These are phyloP conservation scores for Chlamydomonas reinhardtii DNA, from an alignment of 163 green algal genomes.

Conservation along the genomic window DNA sequence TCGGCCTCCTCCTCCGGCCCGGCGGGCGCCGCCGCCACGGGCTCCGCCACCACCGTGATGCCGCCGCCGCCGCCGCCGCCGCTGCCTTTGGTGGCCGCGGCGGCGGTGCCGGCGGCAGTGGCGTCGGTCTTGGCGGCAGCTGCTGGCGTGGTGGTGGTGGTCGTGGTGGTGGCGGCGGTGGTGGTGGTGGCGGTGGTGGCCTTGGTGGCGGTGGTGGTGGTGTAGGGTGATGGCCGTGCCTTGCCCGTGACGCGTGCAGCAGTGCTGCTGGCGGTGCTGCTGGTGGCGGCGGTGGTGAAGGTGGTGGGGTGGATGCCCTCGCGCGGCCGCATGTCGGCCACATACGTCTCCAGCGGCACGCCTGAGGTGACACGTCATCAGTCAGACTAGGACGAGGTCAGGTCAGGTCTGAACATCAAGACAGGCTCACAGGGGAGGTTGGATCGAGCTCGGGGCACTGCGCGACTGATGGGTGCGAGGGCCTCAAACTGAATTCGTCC, in stretches of 20 bases:
- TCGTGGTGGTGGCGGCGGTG: not conserved
- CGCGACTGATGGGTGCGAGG: no score
- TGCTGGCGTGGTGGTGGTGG: not conserved
- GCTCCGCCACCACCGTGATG: no score
- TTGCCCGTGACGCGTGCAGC: no score
- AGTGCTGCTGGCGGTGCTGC: not conserved
- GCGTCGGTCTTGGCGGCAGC: not conserved
- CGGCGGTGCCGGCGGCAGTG: no score
- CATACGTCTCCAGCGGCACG: slow-evolving; percentile 67
- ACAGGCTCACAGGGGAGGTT: no score
- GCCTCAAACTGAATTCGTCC: no score
- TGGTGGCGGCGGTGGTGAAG: not conserved
- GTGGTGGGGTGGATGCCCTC: slow-evolving; percentile 2
- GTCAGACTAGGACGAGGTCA: not conserved
- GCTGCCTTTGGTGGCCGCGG: no score
- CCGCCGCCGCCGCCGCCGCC: no score
- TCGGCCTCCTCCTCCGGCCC: not conserved
- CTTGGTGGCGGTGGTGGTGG: not conserved
- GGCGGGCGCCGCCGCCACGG: not conserved
- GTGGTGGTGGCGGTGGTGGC: not conserved
- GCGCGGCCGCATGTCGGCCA: slow-evolving; percentile 36
- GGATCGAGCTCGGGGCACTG: no score
- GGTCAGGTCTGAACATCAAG: no score
- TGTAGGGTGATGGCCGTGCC: not conserved
- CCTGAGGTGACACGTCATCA: slow-evolving; percentile 28